Evolutionary conservation across 768 basidiomycete species (phyloP), one percentile per base, ranked within the genome.

Genomic region (Asterophora parasitica): DNA sequence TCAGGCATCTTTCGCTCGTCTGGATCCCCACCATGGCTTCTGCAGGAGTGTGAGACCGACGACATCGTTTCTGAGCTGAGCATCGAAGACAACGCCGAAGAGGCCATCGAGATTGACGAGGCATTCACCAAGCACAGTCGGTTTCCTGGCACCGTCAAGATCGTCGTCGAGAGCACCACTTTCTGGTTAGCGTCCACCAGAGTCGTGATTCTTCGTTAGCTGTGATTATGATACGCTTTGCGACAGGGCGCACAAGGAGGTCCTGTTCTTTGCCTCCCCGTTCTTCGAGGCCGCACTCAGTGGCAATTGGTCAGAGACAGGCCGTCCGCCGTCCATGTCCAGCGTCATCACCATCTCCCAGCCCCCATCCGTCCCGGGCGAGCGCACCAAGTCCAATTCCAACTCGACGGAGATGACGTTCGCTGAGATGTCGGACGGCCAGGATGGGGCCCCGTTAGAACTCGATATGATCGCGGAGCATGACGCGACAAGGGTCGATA

Each of bases 201-300:
- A 19, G 42, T 54, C 10, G 34, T 28, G 35, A n/a, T n/a, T n/a
- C 28, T 31, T 31, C 16, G 7, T 28, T 20, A 27, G 31, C 34
- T 23, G 23, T 23, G 23, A 23, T 23, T 6, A 23, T 23, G 23
- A 23, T 23, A 23, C 23, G 23, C 23, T 23, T 23, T 20, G 44
- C 11, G 47, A 41, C 60, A 92, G 89, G 89, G 85, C 87, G 0
- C 92, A 95, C 68, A 92, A 90, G 63, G 92, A 94, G 61, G 81
- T 95, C 23, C 70, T 95, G 5, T 87, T 84, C 66, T 95, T 92
- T 61, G 87, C 92, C 4, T 93, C 91, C n/a, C 90, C 92, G 0
- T 95, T 95, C 74, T 95, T 95, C 64, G 85, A 93, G 65, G 90
- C 89, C 13, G 85, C 91, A 7, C 71, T 95, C 39, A 89, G 89